These are phyloP conservation scores for Melampsora occidentalis DNA, from an alignment of 1,284 basidiomycete species.

Conservation along the genomic window DNA sequence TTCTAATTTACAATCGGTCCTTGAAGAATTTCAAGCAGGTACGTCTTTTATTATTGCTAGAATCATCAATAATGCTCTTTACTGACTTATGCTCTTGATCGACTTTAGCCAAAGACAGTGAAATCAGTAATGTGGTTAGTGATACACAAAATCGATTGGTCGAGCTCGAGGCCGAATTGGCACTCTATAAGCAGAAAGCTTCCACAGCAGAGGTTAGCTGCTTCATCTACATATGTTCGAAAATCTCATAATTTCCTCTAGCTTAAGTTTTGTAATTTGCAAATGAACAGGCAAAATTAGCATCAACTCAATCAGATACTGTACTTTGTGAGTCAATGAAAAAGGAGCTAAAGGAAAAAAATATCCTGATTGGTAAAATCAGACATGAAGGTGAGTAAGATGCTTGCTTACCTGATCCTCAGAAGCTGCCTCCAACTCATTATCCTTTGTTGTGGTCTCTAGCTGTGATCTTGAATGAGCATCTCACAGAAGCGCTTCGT, in stretches of 20 bases:
- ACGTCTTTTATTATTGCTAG: conserved; percentile 50
- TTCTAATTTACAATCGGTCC: conserved; percentile 79
- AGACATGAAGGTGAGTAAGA: conserved; percentile 78
- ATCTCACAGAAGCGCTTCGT: conserved; percentile 93
- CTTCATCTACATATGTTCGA: neutral
- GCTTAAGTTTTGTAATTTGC: conserved; percentile 3
- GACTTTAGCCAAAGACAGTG: conserved; percentile 58
- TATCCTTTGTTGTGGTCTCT: conserved; percentile 44
- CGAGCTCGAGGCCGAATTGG: conserved; percentile 68
- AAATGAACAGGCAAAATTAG: conserved; percentile 58
- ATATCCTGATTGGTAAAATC: conserved; percentile 81
- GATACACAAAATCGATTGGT: conserved; percentile 74
- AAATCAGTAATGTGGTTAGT: conserved; percentile 68
- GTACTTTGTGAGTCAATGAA: conserved; percentile 69
- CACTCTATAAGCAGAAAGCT: conserved; percentile 80
- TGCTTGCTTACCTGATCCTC: conserved; percentile 4
- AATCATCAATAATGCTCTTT: neutral
- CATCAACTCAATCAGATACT: conserved; percentile 68
- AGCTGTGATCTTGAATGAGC: conserved; percentile 96
- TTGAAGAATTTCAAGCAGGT: conserved; percentile 93
- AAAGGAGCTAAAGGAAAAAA: conserved; percentile 91
- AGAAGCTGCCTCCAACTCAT: conserved; percentile 6
- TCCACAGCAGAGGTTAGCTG: conserved; percentile 72
- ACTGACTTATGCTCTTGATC: conserved; percentile 35
- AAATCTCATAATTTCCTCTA: neutral